Conservation (phyloP, 2,329 filamentous ascomycete genomes). For the Lecanicillium sp. region DNA sequence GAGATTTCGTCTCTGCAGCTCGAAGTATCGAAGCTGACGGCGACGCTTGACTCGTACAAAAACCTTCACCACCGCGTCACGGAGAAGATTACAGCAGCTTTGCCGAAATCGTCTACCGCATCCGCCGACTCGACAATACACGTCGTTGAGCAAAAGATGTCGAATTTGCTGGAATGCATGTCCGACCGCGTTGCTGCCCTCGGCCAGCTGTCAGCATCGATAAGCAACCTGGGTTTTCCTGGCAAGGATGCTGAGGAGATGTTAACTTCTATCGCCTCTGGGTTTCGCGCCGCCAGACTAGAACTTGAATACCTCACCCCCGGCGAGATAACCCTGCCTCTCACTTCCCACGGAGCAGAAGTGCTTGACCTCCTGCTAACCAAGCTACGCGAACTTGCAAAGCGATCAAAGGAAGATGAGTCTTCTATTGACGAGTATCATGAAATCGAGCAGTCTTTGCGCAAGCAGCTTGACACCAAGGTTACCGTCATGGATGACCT, state of each 20-base stretch:
- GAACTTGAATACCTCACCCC: constrained; percentile 57
- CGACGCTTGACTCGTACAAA: constrained; percentile 40
- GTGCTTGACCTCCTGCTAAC: constrained; percentile 48
- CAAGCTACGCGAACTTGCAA: constrained; percentile 41
- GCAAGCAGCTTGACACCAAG: constrained; percentile 47
- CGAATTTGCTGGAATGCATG: constrained; percentile 34
- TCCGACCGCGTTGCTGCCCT: constrained; percentile 42
- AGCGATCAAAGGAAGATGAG: constrained; percentile 39
- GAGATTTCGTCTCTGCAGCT: constrained; percentile 41
- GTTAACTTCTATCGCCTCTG: constrained; percentile 35
- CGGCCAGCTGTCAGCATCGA: constrained; percentile 33
- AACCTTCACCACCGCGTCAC: constrained; percentile 29
- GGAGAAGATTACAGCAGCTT: constrained; percentile 22
- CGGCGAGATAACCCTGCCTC: constrained; percentile 46
- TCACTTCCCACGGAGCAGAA: constrained; percentile 44
- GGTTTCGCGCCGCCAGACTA: constrained; percentile 49
- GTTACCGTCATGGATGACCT: constrained; percentile 43
- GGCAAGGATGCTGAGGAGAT: constrained; percentile 40
- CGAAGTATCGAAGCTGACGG: constrained; percentile 39
- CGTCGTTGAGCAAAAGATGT: constrained; percentile 34
- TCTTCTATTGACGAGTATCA: constrained; percentile 54
- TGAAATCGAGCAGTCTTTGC: constrained; percentile 45
- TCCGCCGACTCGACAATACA: constrained; percentile 14
- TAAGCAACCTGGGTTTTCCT: constrained; percentile 43
- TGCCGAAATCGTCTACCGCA: constrained; percentile 3